phyloP scores from a whole-genome alignment of 73 alveolate species.

The Paramecium pentaurelia region DNA sequence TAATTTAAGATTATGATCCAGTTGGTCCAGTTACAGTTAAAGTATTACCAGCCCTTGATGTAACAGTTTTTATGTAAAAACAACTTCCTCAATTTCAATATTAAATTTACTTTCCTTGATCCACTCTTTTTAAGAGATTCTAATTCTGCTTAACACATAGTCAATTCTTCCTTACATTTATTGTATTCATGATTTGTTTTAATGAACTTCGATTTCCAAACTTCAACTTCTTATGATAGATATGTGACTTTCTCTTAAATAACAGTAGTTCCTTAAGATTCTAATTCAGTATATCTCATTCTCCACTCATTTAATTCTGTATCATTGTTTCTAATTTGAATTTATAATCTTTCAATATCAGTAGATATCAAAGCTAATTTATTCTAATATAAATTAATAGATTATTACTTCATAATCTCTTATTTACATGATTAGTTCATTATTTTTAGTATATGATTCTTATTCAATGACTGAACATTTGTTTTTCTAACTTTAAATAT shows the following conservation, averaged over 20 bases:
- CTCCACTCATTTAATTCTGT: constrained; percentile 29
- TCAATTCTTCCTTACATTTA: neutral
- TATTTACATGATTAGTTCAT: neutral
- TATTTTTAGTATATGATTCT: constrained; percentile 15
- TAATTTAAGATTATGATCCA: neutral
- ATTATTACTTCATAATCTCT: constrained; percentile 7
- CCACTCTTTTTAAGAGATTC: constrained; percentile 10
- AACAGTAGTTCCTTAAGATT: constrained; percentile 33
- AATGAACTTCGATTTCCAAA: neutral
- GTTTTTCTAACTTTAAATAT: neutral
- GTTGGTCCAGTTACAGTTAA: neutral
- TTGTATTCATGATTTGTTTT: constrained; percentile 24
- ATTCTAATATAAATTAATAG: neutral
- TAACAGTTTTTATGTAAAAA: neutral
- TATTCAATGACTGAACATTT: neutral
- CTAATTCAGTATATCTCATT: neutral
- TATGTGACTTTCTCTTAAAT: constrained; percentile 2
- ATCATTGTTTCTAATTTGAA: neutral
- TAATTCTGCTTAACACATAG: constrained; percentile 49
- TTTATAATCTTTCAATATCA: neutral
- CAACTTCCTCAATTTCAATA: neutral
- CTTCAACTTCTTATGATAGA: constrained; percentile 2
- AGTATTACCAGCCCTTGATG: constrained; percentile 12
- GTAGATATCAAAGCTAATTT: neutral
- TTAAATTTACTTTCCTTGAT: neutral